Percentiles rank a stretch among this genome's conserved stretches.
These are phyloP conservation scores for Coemansia sp. DNA, from an alignment of 192 early-diverging fungal genomes.

Conservation along the genomic window DNA sequence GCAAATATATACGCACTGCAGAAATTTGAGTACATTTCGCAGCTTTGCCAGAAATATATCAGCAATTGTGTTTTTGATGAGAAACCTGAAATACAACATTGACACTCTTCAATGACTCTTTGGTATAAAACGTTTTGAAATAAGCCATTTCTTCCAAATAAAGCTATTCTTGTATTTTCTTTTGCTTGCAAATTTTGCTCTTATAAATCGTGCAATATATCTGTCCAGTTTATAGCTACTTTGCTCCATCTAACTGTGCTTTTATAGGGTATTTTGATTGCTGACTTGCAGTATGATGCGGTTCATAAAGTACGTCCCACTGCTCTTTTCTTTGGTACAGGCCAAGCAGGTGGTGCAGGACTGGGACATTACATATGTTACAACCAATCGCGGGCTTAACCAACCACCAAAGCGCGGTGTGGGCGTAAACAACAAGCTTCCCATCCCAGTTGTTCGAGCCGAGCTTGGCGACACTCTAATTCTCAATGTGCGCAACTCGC, in stretches of 20 bases:
- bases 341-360: conserved; percentile 29
- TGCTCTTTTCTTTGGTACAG: conserved; percentile 4
- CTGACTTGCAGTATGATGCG: background rate
- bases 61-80: background rate
- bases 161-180: background rate
- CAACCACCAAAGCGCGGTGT: conserved; percentile 51
- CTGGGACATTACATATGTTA: conserved; percentile 36
- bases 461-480: conserved; percentile 32
- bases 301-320: conserved; percentile 4
- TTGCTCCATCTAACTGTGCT: background rate
- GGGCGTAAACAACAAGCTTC: conserved; percentile 30
- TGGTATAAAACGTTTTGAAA: conserved; percentile 5
- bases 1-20: too few relatives aligned
- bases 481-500: conserved; percentile 57
- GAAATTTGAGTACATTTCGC: too few relatives aligned
- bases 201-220: background rate
- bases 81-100: background rate
- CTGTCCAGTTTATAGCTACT: background rate
- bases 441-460: conserved; percentile 32
- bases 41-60: background rate
- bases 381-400: conserved; percentile 27
- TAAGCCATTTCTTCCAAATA: background rate
- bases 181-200: background rate
- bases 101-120: background rate
- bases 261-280: background rate